A percentile compares a stretch with the other conserved stretches of the same genome.
phyloP scores from a whole-genome alignment of 2,329 filamentous ascomycete genomes.

The Aspergillus sp. region DNA sequence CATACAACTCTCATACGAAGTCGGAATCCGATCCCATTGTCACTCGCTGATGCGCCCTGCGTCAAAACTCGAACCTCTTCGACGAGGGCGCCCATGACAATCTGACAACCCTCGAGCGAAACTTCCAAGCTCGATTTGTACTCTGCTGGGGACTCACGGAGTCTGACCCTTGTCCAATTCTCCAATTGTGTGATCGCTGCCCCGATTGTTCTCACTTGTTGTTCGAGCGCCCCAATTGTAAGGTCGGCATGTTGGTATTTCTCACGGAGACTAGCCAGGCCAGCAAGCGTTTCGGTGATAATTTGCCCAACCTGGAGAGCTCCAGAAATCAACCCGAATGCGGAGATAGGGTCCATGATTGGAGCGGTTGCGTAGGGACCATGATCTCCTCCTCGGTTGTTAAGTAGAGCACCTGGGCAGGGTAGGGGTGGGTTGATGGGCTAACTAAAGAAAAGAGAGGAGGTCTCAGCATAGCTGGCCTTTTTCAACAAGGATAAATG shows the following conservation, averaged over 20 bases:
- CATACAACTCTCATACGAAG: slow-evolving; percentile 32
- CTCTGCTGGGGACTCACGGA: slow-evolving; percentile 19
- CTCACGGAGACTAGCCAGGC: slow-evolving; percentile 32
- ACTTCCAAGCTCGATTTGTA: slow-evolving; percentile 32
- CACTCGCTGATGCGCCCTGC: slow-evolving; percentile 19
- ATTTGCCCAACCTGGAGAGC: slow-evolving; percentile 35
- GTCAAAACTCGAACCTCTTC: slow-evolving; percentile 34
- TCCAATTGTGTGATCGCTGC: slow-evolving; percentile 37
- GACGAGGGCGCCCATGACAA: slow-evolving; percentile 37
- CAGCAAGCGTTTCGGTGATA: slow-evolving; percentile 33
- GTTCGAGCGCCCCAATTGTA: slow-evolving; percentile 38
- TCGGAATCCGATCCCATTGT: slow-evolving; percentile 25
- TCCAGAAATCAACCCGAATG: slow-evolving; percentile 35
- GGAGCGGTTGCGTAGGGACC: neutral
- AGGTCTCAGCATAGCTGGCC: no score
- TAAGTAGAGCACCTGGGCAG: neutral
- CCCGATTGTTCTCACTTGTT: slow-evolving; percentile 37
- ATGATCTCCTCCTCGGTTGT: neutral
- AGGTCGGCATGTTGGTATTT: slow-evolving; percentile 40
- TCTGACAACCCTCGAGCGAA: slow-evolving; percentile 36
- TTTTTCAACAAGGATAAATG: no score
- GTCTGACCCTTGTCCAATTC: slow-evolving; percentile 32
- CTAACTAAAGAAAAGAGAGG: no score
- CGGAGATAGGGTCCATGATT: slow-evolving; percentile 38
- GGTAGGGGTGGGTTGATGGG: neutral